Percentiles rank a stretch among this genome's conserved stretches.
Evolutionary conservation across 305 asterid species (phyloP).

Genomic region (Salvia sclarea): DNA sequence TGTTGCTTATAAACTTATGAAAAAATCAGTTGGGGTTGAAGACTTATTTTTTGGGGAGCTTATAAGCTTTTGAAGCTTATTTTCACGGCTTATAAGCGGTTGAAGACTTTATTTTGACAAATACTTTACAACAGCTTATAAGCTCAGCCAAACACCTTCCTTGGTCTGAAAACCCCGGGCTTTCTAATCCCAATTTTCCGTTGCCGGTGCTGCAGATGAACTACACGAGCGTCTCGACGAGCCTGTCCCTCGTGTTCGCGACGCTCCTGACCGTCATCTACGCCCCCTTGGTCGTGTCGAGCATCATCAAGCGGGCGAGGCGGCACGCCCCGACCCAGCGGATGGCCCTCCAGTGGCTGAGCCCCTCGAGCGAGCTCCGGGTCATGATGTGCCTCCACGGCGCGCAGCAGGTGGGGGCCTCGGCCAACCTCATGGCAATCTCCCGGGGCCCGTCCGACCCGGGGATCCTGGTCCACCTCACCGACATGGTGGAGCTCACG

Average conservation of each 20-base stretch:
- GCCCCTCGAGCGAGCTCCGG: constrained; percentile 55
- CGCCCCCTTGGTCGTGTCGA: constrained; percentile 66
- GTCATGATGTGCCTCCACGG: constrained; percentile 66
- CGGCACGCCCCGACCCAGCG: constrained; percentile 74
- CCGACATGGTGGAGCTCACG: constrained; percentile 82
- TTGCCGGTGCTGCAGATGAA: constrained; percentile 52
- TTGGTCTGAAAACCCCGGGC: too few species aligned
- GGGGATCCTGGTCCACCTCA: constrained; percentile 63
- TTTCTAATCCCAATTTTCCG: too few species aligned
- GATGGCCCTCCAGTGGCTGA: constrained; percentile 88
- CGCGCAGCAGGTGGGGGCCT: constrained; percentile 48
- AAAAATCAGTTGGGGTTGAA: too few species aligned
- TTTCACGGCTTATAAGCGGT: too few species aligned
- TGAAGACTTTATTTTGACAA: too few species aligned
- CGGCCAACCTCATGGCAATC: constrained; percentile 65
- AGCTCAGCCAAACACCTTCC: too few species aligned
- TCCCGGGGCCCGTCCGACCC: constrained; percentile 71
- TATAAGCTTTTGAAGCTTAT: too few species aligned
- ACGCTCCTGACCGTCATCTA: constrained; percentile 64
- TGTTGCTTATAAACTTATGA: too few species aligned
- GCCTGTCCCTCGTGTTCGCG: constrained; percentile 62
- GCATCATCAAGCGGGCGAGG: constrained; percentile 77
- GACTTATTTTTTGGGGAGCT: too few species aligned
- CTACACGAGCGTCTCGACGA: constrained; percentile 51
- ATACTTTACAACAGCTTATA: too few species aligned